Base-by-base conservation (phyloP, 169 alveolate species). In the Eimeria praecox region DNA sequence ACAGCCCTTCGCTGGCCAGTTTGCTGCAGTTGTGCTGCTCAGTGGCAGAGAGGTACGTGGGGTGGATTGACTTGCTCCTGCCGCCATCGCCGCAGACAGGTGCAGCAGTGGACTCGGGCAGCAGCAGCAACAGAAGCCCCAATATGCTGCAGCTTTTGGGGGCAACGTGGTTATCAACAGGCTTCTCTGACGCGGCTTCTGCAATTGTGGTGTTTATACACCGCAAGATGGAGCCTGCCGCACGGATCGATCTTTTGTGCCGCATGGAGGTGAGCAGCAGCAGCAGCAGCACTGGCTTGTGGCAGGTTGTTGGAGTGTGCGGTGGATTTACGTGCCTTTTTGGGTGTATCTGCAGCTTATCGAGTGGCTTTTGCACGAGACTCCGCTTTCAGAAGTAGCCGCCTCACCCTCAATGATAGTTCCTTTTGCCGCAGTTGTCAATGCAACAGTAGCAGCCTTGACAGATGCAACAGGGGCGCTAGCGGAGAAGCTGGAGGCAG, bases 161-260 rank as follows among this genome's bases (percentile, higher is more conserved):
- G 38, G 77, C 54, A 42, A 56, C 92, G 14, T 54, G 92, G 92
- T 46, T 85, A 42, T 30, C 92, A 52, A 54, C 92, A 42, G 92
- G 92, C 54, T 54, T 33, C 77, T 27, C 92, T 5, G 92, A 85
- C n/a, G 92, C 92, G 38, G 92, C 80, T 35, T 85, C 92, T 54
- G 92, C 92, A 54, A 85, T 85, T 42, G 92, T 85, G n/a, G 92
- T 85, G 75, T 85, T 85, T 69, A 85, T 85, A 85, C 92, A 85
- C 42, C 92, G 92, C 40, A 85, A 85, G 40, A 85, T 85, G 92
- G 92, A 85, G 56, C 92, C 92, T 56, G 92, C 77, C 10, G 92
- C 92, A 27, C 64, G 92, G 78, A 56, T 85, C 77, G 92, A 85
- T 20, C 92, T 85, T 8, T 56, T 85, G 54, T 59, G 92, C 80